A percentile compares a stretch with the other conserved stretches of the same genome.
Evolutionary conservation across 306 rosid species (phyloP).

Genomic region (Medicago arabica): DNA sequence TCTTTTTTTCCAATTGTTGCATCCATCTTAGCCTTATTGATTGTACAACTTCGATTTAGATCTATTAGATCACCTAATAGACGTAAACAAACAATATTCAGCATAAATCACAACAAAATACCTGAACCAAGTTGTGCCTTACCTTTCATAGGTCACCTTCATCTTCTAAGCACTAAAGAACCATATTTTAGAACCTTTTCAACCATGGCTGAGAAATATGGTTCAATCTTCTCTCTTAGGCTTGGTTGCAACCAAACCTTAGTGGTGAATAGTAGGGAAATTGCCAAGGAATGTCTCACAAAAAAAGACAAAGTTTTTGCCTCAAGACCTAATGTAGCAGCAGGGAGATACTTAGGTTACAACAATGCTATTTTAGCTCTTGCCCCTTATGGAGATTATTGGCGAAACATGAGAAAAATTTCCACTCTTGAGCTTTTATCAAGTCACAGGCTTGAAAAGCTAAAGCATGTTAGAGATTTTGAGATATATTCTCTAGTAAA

Average conservation of each 20-base stretch:
- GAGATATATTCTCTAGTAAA: slow-evolving; percentile 53
- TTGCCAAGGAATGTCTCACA: slow-evolving; percentile 50
- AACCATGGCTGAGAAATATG: slow-evolving; percentile 46
- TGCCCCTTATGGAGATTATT: slow-evolving; percentile 66
- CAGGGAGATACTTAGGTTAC: slow-evolving; percentile 50
- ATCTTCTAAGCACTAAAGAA: slow-evolving; percentile 34
- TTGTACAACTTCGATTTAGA: neutral
- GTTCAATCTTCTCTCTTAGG: slow-evolving; percentile 46
- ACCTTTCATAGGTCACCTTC: slow-evolving; percentile 60
- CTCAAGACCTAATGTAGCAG: slow-evolving; percentile 41
- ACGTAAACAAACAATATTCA: neutral
- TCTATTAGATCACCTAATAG: neutral
- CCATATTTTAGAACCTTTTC: slow-evolving; percentile 47
- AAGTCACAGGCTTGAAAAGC: slow-evolving; percentile 44
- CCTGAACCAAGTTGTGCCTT: slow-evolving; percentile 48
- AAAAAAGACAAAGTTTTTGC: slow-evolving; percentile 52
- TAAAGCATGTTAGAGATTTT: slow-evolving; percentile 47
- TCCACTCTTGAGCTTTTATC: slow-evolving; percentile 48
- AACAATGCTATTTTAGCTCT: slow-evolving; percentile 56
- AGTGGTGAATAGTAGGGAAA: slow-evolving; percentile 45
- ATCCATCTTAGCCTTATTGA: slow-evolving; percentile 27
- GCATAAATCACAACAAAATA: neutral
- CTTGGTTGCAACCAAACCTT: slow-evolving; percentile 43
- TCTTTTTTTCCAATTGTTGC: neutral
- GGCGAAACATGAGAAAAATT: slow-evolving; percentile 66